Evolutionary conservation across 306 rosid genomes (phyloP), one percentile per base, ranked within the genome.

Genomic region (Vachellia collinsii): DNA sequence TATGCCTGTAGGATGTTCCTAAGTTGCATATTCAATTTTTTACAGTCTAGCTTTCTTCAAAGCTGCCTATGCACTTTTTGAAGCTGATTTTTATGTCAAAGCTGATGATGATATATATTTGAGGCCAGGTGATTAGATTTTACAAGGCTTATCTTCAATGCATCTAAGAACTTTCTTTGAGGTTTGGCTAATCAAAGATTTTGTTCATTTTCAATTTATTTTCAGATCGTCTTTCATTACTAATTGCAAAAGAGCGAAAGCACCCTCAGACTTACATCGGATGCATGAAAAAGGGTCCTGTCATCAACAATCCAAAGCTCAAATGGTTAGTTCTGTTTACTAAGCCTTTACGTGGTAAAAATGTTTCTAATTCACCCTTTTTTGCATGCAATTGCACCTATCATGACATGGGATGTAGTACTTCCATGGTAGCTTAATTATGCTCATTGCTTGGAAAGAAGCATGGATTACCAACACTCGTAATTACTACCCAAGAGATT

Each of bases 221-320:
- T 44, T 83, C 91, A 93, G 98, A 96, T 81, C 98, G 93, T 41
- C 98, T 96, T 85, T 93, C 98, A 0, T 85, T 91, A 50, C 91
- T 93, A 59, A 72, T 93, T 65, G 98, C 90, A 42, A 92, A 90
- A 80, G 97, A 93, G 73, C 85, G 97, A 12, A 72, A 94, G 44
- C 97, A 96, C 77, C 62, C 94, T 23, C 97, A 93, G 90, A 96
- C 98, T 37, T 96, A 96, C 85, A 85, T 96, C 51, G 98, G 99
- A 34, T 96, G 99, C 92, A 92, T 96, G 99, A 96, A 96, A 71
- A 96, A 96, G 75, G 99, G 97, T 38, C 97, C 98, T 8, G 99
- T 96, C 46, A 93, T 96, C 86, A 96, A 94, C 5, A 93, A 92
- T 65, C 94, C 97, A 9, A 96, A 92, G 83, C 91, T 96, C 76